Conservation (phyloP, 345 rosid genomes). For the Physaria fendleri region DNA sequence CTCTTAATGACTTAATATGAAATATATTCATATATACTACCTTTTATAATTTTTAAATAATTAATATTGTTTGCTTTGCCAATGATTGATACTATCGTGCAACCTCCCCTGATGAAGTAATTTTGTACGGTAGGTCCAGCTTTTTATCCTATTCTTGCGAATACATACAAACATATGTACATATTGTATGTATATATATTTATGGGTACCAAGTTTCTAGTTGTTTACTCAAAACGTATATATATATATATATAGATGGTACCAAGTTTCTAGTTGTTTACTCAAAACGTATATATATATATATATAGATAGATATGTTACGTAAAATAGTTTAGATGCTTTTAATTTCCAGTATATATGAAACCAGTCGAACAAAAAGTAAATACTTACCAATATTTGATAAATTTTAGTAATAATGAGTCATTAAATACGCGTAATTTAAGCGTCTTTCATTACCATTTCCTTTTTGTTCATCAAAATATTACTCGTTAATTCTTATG, state of each 20-base stretch:
- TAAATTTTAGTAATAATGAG: neutral
- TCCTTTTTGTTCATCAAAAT: neutral
- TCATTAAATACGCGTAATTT: slow-evolving; percentile 6
- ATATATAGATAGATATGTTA: too few relatives aligned
- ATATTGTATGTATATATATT: neutral
- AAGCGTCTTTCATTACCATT: neutral
- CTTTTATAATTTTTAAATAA: neutral
- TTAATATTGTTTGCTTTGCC: slow-evolving; percentile 15
- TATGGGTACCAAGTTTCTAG: too few relatives aligned
- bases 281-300: too few relatives aligned
- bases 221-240: too few relatives aligned
- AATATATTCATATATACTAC: too few relatives aligned
- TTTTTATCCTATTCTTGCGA: neutral
- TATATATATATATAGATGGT: too few relatives aligned
- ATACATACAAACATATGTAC: too few relatives aligned
- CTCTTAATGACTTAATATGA: too few relatives aligned
- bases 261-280: too few relatives aligned
- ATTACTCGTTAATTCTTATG: neutral
- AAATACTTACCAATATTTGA: neutral
- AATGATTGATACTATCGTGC: slow-evolving; percentile 30
- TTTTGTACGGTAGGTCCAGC: slow-evolving; percentile 5
- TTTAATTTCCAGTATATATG: too few relatives aligned
- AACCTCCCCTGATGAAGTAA: slow-evolving; percentile 16
- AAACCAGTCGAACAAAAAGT: neutral
- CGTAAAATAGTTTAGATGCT: neutral